Evolutionary conservation across 768 basidiomycete species (phyloP).

Genomic region (Lyophyllum atratum): DNA sequence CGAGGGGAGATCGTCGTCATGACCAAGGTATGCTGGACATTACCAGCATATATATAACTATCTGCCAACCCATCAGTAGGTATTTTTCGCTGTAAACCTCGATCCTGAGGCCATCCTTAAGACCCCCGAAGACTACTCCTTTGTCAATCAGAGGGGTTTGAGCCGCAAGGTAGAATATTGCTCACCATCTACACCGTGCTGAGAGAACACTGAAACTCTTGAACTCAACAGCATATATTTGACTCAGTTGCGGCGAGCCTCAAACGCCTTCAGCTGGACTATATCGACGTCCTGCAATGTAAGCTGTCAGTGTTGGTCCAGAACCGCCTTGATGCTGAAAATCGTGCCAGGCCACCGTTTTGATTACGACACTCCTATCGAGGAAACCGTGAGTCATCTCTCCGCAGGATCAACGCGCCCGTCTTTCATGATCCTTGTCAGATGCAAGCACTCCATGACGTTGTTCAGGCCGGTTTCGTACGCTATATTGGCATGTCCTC

Average conservation of each 20-base stretch:
- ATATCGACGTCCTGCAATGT: slow-evolving; percentile 78
- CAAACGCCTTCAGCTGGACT: slow-evolving; percentile 72
- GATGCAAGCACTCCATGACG: slow-evolving; percentile 72
- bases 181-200: neutral
- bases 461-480: slow-evolving; percentile 63
- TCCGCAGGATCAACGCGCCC: neutral
- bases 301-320: neutral
- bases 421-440: slow-evolving; percentile 13
- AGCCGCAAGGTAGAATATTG: slow-evolving; percentile 28
- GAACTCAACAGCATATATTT: slow-evolving; percentile 61
- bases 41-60: neutral
- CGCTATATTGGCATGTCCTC: slow-evolving; percentile 63
- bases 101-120: neutral
- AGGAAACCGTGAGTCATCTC: slow-evolving; percentile 42
- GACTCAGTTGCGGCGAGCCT: slow-evolving; percentile 63
- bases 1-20: slow-evolving; percentile 77
- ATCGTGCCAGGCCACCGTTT: slow-evolving; percentile 49
- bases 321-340: slow-evolving; percentile 11
- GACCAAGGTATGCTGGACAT: slow-evolving; percentile 59
- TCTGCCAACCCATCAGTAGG: neutral
- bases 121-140: slow-evolving; percentile 16
- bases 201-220: neutral
- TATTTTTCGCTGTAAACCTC: neutral
- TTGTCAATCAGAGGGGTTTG: slow-evolving; percentile 54
- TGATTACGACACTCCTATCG: slow-evolving; percentile 58